Conservation (phyloP, 345 rosid species). For the Pseudoturritis turrita region DNA sequence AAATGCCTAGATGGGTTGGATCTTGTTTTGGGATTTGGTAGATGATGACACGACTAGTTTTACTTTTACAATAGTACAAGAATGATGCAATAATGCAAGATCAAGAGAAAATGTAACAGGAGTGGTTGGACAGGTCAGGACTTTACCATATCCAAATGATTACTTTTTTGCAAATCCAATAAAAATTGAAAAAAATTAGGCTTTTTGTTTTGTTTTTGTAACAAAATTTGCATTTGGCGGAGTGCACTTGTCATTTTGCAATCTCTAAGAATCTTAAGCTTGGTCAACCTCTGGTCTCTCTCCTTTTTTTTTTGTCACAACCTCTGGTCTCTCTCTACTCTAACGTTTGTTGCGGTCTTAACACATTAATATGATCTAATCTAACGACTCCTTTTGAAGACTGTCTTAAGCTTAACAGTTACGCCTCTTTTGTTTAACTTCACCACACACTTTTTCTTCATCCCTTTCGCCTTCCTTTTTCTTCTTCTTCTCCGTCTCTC, state of each 20-base stretch:
- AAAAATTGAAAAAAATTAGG: neutral
- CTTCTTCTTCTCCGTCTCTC: slow-evolving; percentile 10
- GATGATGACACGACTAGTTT: slow-evolving; percentile 18
- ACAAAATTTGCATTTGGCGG: slow-evolving; percentile 9
- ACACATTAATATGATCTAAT: slow-evolving; percentile 22
- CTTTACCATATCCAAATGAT: slow-evolving; percentile 3
- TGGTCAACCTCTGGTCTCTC: slow-evolving; percentile 14
- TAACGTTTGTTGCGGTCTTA: slow-evolving; percentile 29
- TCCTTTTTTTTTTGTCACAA: no score
- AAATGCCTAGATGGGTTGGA: neutral
- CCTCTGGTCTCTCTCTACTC: slow-evolving; percentile 1
- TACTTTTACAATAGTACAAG: slow-evolving; percentile 4
- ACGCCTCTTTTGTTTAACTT: slow-evolving; percentile 25
- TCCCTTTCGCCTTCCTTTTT: neutral
- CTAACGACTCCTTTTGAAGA: slow-evolving; percentile 13
- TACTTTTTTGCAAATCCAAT: neutral
- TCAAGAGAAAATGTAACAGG: neutral
- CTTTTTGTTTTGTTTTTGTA: neutral
- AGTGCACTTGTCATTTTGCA: slow-evolving; percentile 8
- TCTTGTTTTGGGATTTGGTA: slow-evolving; percentile 6
- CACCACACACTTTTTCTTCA: neutral
- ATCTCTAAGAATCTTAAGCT: slow-evolving; percentile 16
- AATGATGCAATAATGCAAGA: slow-evolving; percentile 1
- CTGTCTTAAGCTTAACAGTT: slow-evolving; percentile 22
- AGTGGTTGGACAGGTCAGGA: slow-evolving; percentile 22